Evolutionary conservation across 345 rosid genomes (phyloP), one percentile per base, ranked within the genome.

Genomic region (Laguncularia racemosa): DNA sequence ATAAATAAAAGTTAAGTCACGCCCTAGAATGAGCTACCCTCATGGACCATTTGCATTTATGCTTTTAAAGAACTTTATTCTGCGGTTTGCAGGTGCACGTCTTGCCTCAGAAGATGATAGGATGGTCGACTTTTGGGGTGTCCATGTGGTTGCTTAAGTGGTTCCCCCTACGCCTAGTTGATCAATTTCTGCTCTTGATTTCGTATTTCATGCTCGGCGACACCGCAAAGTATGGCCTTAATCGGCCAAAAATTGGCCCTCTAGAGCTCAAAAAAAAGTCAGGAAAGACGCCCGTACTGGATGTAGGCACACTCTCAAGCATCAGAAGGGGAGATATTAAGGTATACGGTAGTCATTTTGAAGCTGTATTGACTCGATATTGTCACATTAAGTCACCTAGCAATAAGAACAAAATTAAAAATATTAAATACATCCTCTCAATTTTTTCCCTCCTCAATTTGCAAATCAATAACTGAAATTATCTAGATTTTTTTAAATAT

Each of bases 261-360:
- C 75, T 91, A n/a, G 75, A 82, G 65, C 84, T 80, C 56, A 88
- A 88, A 62, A 76, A 38, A 53, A 60, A 57, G 49, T 67, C 80
- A 0, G 95, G 96, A n/a, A 91, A 91, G 77, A 88, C 97, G 8
- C 97, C 97, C 2, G 95, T 91, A 15, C 56, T 91, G 55, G 97
- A 91, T 64, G 71, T 91, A 44, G 97, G 97, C 0, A 79, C 96
- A 28, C 76, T 88, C 15, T 77, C 78, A 2, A 81, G 76, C 66
- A 85, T 91, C 72, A 77, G 66, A 71, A 83, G 62, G 48, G 97
- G 97, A 0, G 55, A 81, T 44, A 76, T 91, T 69, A 88, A 88
- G 93, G 97, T 91, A 53, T 20, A 8, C 12, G 13, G 40, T 33
- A 7, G 40, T 33, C 6, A 9, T 33, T 33, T 33, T 33, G 4